Evolutionary conservation across 108 stramenopile genomes (phyloP).

Genomic region (Pinguiococcus pyrenoidosus): DNA sequence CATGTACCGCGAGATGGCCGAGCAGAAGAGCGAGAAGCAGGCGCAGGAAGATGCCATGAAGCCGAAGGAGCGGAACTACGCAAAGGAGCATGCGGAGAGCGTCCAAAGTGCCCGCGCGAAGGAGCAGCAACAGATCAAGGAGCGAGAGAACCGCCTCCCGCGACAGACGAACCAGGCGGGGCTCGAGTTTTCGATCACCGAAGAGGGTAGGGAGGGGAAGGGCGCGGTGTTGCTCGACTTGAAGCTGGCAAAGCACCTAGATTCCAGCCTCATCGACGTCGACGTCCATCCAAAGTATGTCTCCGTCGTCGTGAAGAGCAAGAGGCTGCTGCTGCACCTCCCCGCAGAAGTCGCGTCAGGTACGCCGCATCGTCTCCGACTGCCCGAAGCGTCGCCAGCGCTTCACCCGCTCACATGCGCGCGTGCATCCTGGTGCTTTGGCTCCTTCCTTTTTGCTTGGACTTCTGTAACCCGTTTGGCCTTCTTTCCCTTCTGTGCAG

Average conservation of each 20-base stretch:
- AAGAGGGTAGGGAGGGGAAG: not conserved
- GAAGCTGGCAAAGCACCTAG: constrained; percentile 47
- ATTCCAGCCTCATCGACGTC: constrained; percentile 61
- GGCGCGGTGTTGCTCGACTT: constrained; percentile 38
- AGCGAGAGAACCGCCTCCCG: constrained; percentile 6
- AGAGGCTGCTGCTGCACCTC: constrained; percentile 47
- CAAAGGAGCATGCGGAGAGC: constrained; percentile 21
- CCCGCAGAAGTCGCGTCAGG: constrained; percentile 39
- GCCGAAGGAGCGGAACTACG: constrained; percentile 34
- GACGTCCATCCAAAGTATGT: constrained; percentile 67
- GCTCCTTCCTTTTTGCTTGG: not conserved
- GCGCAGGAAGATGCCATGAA: constrained; percentile 40
- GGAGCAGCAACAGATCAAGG: not conserved
- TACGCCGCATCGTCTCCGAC: not conserved
- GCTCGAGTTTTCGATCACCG: not conserved
- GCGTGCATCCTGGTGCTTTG: too few relatives aligned
- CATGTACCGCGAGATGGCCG: constrained; percentile 62
- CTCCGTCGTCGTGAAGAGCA: constrained; percentile 59
- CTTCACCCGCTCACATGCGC: too few relatives aligned
- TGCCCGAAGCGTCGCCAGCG: too few relatives aligned
- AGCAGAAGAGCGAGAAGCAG: constrained; percentile 63
- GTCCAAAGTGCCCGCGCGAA: not conserved
- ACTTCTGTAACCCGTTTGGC: not conserved
- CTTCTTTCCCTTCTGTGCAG: constrained; percentile 2
- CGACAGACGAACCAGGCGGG: constrained; percentile 22